Conservation (phyloP, 1,284 basidiomycete species). For the Thecaphora frezii region DNA sequence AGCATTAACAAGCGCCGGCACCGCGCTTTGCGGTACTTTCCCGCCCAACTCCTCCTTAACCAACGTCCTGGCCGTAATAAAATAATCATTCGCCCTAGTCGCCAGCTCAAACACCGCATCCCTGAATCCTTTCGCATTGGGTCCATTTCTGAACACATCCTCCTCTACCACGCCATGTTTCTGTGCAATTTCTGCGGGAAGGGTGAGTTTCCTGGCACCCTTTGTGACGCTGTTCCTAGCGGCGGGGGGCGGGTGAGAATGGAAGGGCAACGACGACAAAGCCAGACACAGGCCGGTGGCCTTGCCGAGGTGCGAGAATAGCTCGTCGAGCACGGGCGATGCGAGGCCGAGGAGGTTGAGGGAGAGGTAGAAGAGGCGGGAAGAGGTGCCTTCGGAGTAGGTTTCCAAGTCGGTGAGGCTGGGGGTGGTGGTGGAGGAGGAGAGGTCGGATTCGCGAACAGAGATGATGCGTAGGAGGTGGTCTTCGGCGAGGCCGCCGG, state of each 20-base stretch:
- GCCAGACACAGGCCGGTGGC: conserved; percentile 46
- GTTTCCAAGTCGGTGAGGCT: conserved; percentile 44
- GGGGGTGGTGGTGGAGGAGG: conserved; percentile 44
- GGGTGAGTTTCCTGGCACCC: conserved; percentile 69
- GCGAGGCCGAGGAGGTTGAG: conserved; percentile 47
- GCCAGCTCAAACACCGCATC: conserved; percentile 85
- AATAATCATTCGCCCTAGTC: conserved; percentile 83
- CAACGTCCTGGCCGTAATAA: conserved; percentile 78
- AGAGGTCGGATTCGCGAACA: conserved; percentile 51
- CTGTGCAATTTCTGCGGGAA: conserved; percentile 81
- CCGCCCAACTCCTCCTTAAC: conserved; percentile 68
- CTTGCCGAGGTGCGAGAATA: conserved; percentile 57
- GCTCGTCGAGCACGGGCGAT: conserved; percentile 37
- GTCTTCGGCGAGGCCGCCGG: conserved; percentile 51
- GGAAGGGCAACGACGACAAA: conserved; percentile 46
- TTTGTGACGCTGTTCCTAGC: conserved; percentile 41
- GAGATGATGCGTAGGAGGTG: conserved; percentile 55
- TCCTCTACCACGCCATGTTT: conserved; percentile 81
- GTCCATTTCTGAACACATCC: conserved; percentile 75
- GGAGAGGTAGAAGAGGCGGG: conserved; percentile 47
- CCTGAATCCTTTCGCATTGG: conserved; percentile 67
- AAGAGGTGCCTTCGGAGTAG: conserved; percentile 51
- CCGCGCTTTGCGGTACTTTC: conserved; percentile 68
- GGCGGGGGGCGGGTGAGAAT: conserved; percentile 46
- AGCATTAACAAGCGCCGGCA: conserved; percentile 77